These are phyloP conservation scores for Penicillium nucicola DNA, from an alignment of 495 filamentous ascomycete genomes.

Conservation along the genomic window DNA sequence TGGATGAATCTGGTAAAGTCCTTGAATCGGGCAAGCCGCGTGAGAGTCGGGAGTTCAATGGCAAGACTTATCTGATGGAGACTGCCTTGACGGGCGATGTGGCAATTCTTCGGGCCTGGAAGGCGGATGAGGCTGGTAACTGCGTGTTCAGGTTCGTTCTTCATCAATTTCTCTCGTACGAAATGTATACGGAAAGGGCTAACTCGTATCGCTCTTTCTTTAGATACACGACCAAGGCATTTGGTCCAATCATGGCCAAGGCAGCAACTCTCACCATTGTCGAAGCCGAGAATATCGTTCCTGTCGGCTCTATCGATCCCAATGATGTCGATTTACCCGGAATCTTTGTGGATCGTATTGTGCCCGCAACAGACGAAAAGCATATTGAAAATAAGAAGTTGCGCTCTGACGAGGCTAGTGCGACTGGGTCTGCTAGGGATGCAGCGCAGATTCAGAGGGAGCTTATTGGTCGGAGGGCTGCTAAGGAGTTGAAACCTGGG, in stretches of 20 bases:
- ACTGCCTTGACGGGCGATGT: conserved; percentile 81
- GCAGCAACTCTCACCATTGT: conserved; percentile 86
- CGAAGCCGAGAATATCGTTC: conserved; percentile 88
- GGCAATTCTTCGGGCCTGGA: conserved; percentile 84
- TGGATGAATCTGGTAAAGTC: conserved; percentile 73
- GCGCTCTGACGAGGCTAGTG: conserved; percentile 52
- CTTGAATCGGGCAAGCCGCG: conserved; percentile 67
- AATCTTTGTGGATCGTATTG: conserved; percentile 83
- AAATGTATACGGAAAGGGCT: not conserved
- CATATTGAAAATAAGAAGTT: conserved; percentile 80
- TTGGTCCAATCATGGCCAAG: conserved; percentile 86
- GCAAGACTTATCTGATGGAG: conserved; percentile 83
- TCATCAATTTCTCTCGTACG: not conserved
- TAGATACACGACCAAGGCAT: conserved; percentile 54
- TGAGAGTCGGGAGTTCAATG: conserved; percentile 81
- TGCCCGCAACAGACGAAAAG: conserved; percentile 72
- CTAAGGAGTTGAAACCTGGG: conserved; percentile 91
- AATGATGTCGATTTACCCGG: conserved; percentile 81
- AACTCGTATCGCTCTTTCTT: not conserved
- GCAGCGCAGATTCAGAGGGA: conserved; percentile 69
- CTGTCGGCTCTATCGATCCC: conserved; percentile 74
- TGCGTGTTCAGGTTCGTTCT: conserved; percentile 74
- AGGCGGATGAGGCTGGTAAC: conserved; percentile 83
- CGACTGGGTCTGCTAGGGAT: conserved; percentile 52
- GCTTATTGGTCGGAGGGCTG: conserved; percentile 76